phyloP scores from a whole-genome alignment of 1,284 basidiomycete genomes.

The Albatrellus sp. region DNA sequence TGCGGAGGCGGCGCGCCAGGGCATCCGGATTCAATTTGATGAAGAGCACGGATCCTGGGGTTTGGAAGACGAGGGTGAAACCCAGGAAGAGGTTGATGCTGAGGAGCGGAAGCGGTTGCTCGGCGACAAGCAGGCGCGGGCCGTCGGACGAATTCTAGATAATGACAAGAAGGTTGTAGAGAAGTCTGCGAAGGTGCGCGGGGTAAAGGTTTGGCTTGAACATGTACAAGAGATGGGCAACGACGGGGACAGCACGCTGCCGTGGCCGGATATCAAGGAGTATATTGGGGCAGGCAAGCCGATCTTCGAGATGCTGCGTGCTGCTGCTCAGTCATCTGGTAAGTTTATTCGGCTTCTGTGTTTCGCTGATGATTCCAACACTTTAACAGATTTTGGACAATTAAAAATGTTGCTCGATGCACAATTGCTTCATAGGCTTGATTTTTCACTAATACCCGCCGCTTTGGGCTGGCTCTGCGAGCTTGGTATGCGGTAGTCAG shows the following conservation, averaged over 20 bases:
- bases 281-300: background rate
- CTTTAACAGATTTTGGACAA: background rate
- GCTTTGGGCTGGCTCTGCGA: slow-evolving; percentile 27
- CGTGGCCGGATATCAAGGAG: background rate
- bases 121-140: slow-evolving; percentile 28
- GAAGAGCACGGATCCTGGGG: slow-evolving; percentile 8
- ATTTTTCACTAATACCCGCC: background rate
- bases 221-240: slow-evolving; percentile 5
- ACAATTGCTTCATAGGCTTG: background rate
- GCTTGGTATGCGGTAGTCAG: slow-evolving; percentile 23
- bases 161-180: slow-evolving; percentile 20
- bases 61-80: slow-evolving; percentile 17
- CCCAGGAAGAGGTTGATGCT: slow-evolving; percentile 21
- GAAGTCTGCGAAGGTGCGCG: slow-evolving; percentile 15
- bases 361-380: background rate
- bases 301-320: slow-evolving; percentile 5
- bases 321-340: slow-evolving; percentile 7
- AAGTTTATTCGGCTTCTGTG: background rate
- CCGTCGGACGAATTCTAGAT: slow-evolving; percentile 28
- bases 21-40: slow-evolving; percentile 1
- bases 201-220: slow-evolving; percentile 27
- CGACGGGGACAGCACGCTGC: slow-evolving; percentile 5
- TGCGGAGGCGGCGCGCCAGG: slow-evolving; percentile 22
- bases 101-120: slow-evolving; percentile 26
- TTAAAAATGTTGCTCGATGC: background rate